phyloP scores from a whole-genome alignment of 2,329 filamentous ascomycete species.

The Monosporascus sp. region DNA sequence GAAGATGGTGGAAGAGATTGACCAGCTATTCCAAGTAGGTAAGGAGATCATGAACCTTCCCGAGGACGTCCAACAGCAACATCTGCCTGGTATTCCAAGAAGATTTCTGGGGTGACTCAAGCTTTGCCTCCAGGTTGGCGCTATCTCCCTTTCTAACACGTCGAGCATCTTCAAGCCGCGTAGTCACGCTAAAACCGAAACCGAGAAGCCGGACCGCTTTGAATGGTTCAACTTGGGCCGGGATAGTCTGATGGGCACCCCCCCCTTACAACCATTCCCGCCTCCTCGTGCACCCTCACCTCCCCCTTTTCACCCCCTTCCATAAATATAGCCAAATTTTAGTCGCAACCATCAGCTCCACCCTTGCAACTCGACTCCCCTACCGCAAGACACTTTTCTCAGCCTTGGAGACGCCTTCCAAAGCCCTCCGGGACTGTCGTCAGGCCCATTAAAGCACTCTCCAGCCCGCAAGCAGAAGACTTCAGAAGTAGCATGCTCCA shows the following conservation, averaged over 20 bases:
- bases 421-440: conserved; percentile 20
- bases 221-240: conserved; percentile 26
- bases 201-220: conserved; percentile 20
- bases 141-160: background rate
- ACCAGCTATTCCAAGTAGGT: conserved; percentile 6
- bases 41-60: conserved; percentile 7
- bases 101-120: conserved; percentile 11
- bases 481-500: conserved; percentile 20
- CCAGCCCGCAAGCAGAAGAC: conserved; percentile 7
- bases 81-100: conserved; percentile 6
- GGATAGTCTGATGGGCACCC: conserved; percentile 22
- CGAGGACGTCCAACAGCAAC: conserved; percentile 4
- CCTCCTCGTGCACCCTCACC: conserved; percentile 1
- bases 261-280: conserved; percentile 8
- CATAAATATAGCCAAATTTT: conserved; percentile 11
- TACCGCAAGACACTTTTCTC: conserved; percentile 19
- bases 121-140: background rate
- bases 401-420: conserved; percentile 15
- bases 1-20: conserved; percentile 5
- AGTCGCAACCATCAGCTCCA: conserved; percentile 7
- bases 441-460: conserved; percentile 12
- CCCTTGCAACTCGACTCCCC: conserved; percentile 19
- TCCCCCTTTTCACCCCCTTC: conserved; percentile 8
- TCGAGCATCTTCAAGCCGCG: conserved; percentile 11
- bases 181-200: conserved; percentile 14